Evolutionary conservation across 805 yeast genomes (phyloP), one percentile per base, ranked within the genome.

Genomic region (Nakazawaea holstii): DNA sequence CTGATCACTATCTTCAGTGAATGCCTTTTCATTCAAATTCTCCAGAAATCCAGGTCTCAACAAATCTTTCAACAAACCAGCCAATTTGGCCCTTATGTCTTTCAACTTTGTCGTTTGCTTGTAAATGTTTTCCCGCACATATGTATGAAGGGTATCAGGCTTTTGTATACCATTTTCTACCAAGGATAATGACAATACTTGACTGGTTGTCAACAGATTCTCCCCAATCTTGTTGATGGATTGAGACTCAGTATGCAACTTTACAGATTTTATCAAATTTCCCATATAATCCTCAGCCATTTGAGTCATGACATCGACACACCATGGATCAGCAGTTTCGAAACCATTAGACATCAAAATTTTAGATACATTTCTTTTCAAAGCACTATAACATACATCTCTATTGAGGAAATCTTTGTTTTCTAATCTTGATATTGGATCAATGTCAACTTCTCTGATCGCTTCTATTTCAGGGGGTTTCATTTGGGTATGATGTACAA

Each of bases 321-420:
- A 97, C 41, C 73, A 69, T 10, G 84, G 79, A 54, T 87, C 88
- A 0, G 95, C 77, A 0, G 85, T 70, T 66, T 94, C 98, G 68
- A 87, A 94, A 0, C 99, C 99, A 38, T 84, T 82, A 36, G 88
- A 84, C 98, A 94, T 92, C 1, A 87, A 80, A 15, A 94, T 68
- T 52, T 89, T 88, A 15, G 91, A 77, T 0, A 87, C 79, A 36
- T 84, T 77, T 55, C 85, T 80, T 53, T 79, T 74, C 68, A 94
- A 66, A 0, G 87, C 79, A 1, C 80, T 71, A 55, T 74, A 79
- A 8, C 90, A 84, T 11, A 89, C 72, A 2, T 75, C 79, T n/a
- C 71, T 72, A 48, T 75, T 75, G 58, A 73, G 69, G 9, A 70
- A 62, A 52, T 89, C 94, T 53, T 84, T 88, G 27, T 84, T 86